phyloP scores from a whole-genome alignment of 345 rosid species.

The Pistacia integerrima region DNA sequence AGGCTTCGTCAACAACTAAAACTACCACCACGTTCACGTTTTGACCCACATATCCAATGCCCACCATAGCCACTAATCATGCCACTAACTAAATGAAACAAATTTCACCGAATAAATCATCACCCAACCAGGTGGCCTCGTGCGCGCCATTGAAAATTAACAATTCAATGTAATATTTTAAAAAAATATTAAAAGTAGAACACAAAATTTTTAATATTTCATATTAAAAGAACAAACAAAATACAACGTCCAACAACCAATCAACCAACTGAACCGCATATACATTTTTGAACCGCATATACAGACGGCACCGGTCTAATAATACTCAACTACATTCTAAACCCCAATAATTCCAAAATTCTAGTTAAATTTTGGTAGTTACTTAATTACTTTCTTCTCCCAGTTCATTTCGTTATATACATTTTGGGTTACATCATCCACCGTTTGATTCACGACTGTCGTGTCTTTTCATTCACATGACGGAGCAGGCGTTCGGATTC shows the following conservation, averaged over 20 bases:
- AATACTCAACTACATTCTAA: not conserved
- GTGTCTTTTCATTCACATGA: slow-evolving; percentile 47
- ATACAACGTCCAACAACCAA: slow-evolving; percentile 9
- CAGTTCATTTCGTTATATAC: slow-evolving; percentile 34
- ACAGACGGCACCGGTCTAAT: not conserved
- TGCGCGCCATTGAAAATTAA: not conserved
- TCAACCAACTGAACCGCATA: slow-evolving; percentile 18
- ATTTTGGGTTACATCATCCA: slow-evolving; percentile 12
- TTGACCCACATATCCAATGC: too few species aligned
- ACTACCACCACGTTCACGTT: too few species aligned
- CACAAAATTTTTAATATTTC: not conserved
- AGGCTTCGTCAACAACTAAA: too few species aligned
- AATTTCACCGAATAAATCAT: too few species aligned
- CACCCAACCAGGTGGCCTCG: not conserved
- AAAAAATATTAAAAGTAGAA: not conserved
- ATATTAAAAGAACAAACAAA: slow-evolving; percentile 7
- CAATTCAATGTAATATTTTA: too few species aligned
- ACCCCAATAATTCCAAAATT: slow-evolving; percentile 25
- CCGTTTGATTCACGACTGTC: not conserved
- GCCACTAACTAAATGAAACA: too few species aligned
- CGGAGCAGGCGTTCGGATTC: slow-evolving; percentile 81
- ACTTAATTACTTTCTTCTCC: slow-evolving; percentile 32
- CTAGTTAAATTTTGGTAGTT: not conserved
- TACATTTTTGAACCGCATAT: not conserved
- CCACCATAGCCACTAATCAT: too few species aligned